phyloP scores from a whole-genome alignment of 805 yeast species.

The Pichia occidentalis region DNA sequence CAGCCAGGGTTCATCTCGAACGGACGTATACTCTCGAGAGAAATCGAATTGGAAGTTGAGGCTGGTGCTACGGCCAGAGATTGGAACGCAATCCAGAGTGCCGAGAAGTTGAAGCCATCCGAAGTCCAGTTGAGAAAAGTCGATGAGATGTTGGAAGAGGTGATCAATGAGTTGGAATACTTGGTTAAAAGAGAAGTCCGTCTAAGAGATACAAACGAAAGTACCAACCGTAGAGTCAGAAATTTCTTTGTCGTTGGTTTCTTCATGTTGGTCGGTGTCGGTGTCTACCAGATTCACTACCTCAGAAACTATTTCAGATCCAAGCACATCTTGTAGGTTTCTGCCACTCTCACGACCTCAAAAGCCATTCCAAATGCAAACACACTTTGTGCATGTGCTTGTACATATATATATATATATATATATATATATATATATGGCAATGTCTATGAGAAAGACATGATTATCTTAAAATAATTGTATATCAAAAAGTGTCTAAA shows the following conservation, averaged over 20 bases:
- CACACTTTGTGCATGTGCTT: background rate
- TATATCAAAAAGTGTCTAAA: no score
- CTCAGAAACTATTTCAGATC: constrained; percentile 88
- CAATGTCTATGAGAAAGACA: no score
- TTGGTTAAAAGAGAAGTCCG: constrained; percentile 83
- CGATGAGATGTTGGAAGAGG: constrained; percentile 80
- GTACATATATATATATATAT: background rate
- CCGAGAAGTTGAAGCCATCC: constrained; percentile 86
- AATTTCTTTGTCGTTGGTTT: constrained; percentile 72
- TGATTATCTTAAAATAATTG: no score
- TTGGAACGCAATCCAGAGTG: constrained; percentile 91
- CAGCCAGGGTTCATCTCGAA: constrained; percentile 37
- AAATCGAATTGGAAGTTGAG: constrained; percentile 85
- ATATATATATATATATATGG: background rate
- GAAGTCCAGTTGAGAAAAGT: constrained; percentile 85
- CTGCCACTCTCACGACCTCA: constrained; percentile 82
- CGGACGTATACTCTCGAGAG: constrained; percentile 42
- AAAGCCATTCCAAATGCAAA: constrained; percentile 72
- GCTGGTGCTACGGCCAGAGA: constrained; percentile 96
- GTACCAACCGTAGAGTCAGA: constrained; percentile 89
- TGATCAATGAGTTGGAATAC: constrained; percentile 72
- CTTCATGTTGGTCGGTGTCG: constrained; percentile 64
- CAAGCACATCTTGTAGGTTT: constrained; percentile 60
- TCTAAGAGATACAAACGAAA: constrained; percentile 94
- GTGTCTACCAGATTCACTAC: constrained; percentile 89